phyloP scores from a whole-genome alignment of 345 rosid genomes.

The Rhodomyrtus tomentosa region DNA sequence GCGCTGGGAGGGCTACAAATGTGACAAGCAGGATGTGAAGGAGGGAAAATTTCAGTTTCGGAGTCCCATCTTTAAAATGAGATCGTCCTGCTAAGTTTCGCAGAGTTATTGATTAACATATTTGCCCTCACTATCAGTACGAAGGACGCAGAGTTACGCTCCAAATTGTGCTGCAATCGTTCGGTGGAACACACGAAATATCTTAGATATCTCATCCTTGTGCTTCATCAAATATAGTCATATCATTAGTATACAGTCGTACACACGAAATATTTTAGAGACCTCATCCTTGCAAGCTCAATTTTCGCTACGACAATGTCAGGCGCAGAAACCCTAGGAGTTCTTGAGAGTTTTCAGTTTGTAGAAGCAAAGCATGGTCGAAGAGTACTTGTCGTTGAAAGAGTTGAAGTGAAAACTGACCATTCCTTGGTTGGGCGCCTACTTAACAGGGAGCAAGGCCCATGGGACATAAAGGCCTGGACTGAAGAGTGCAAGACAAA shows the following conservation, averaged over 20 bases:
- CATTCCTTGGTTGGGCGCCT: neutral
- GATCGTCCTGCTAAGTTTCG: slow-evolving; percentile 13
- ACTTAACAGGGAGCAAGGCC: neutral
- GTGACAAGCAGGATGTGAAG: neutral
- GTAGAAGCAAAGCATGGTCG: neutral
- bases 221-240: too few relatives aligned
- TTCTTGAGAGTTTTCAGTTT: neutral
- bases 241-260: too few relatives aligned
- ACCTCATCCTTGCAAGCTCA: neutral
- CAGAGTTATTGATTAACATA: too few relatives aligned
- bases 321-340: too few relatives aligned
- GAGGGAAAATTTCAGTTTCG: slow-evolving; percentile 22
- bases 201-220: too few relatives aligned
- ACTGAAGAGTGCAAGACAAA: neutral
- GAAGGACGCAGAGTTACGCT: too few relatives aligned
- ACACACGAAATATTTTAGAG: too few relatives aligned
- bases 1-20: slow-evolving; percentile 30
- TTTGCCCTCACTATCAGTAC: too few relatives aligned
- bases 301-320: neutral
- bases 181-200: too few relatives aligned
- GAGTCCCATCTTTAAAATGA: slow-evolving; percentile 5
- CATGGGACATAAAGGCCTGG: neutral
- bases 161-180: too few relatives aligned
- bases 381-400: neutral
- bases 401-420: neutral